phyloP scores from a whole-genome alignment of 2,329 filamentous ascomycete species.

The Phaeosphaeriaceae sp. region DNA sequence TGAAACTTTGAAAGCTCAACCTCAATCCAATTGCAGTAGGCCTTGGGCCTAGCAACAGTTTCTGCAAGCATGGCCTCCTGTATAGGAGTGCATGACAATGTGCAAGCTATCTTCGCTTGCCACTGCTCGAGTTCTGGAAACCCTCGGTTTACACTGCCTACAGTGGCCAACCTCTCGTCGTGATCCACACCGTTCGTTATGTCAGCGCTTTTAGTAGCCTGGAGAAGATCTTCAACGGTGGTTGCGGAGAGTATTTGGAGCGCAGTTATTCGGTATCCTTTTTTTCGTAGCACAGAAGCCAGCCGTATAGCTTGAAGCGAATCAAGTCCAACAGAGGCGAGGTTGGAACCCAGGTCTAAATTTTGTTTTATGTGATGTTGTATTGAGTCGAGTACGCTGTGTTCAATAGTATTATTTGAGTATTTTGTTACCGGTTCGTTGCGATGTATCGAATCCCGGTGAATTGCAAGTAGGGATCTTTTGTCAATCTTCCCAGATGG shows the following conservation, averaged over 20 bases:
- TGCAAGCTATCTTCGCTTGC: conserved; percentile 31
- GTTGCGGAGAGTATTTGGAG: conserved; percentile 66
- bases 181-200: not conserved
- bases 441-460: conserved; percentile 45
- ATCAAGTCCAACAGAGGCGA: conserved; percentile 67
- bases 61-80: conserved; percentile 84
- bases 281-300: conserved; percentile 66
- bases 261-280: conserved; percentile 63
- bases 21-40: conserved; percentile 82
- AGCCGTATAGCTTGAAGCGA: conserved; percentile 69
- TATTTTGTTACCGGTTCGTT: conserved; percentile 15
- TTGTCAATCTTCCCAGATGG: conserved; percentile 85
- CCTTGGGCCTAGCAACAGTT: conserved; percentile 62
- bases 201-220: conserved; percentile 21
- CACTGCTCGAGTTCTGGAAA: conserved; percentile 20
- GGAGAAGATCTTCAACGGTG: conserved; percentile 47
- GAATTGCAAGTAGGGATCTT: conserved; percentile 65
- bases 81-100: conserved; percentile 71
- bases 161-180: not conserved
- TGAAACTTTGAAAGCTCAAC: conserved; percentile 59
- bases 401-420: conserved; percentile 11
- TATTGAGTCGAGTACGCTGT: conserved; percentile 52
- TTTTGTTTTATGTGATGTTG: conserved; percentile 50
- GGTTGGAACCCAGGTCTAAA: conserved; percentile 49
- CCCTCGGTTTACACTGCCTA: not conserved